Evolutionary conservation across 1,284 basidiomycete species (phyloP), one percentile per base, ranked within the genome.

Genomic region (Malassezia japonica): DNA sequence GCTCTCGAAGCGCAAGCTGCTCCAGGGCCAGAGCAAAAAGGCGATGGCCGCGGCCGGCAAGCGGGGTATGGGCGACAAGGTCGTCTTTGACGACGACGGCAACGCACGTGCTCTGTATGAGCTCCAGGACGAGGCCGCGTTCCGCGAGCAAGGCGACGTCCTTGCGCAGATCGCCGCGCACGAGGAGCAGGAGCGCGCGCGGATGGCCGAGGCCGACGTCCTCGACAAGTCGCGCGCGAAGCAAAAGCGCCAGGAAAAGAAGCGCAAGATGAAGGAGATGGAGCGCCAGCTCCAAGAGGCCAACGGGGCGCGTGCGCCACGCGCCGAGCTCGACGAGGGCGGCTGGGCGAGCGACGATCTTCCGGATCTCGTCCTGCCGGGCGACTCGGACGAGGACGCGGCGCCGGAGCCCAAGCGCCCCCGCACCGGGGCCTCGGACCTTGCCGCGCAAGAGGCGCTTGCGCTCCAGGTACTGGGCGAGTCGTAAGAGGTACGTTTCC

Each of bases 211-310:
- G 74, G 86, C 85, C 78, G 70, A 72, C 31, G 47, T 60, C 39
- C 46, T 49, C 34, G 70, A 72, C 50, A 71, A 71, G 55, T 62
- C 64, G 50, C 52, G 64, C 12, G 67, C 60, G 36, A 58, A 57
- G 51, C 62, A 68, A 50, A 67, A 66, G 56, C 58, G 60, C 29
- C 48, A 63, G 13, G 70, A 70, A 25, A 68, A 65, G 59, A 81
- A 84, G 75, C 72, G 81, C 54, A 91, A 87, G 74, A 77, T 87
- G 64, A 94, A 92, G 77, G 83, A 87, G 67, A 81, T 85, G 54
- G 87, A 91, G 61, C 79, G 78, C 31, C 84, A 82, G 29, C 40
- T 45, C 64, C 77, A 75, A 13, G 55, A 56, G 5, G 49, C 54
- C 18, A 40, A 46, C n/a, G 48, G 56, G 13, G 38, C 35, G 20